These are phyloP conservation scores for Oryza meridionalis DNA, from an alignment of 176 grass and related monocot species.

Conservation along the genomic window DNA sequence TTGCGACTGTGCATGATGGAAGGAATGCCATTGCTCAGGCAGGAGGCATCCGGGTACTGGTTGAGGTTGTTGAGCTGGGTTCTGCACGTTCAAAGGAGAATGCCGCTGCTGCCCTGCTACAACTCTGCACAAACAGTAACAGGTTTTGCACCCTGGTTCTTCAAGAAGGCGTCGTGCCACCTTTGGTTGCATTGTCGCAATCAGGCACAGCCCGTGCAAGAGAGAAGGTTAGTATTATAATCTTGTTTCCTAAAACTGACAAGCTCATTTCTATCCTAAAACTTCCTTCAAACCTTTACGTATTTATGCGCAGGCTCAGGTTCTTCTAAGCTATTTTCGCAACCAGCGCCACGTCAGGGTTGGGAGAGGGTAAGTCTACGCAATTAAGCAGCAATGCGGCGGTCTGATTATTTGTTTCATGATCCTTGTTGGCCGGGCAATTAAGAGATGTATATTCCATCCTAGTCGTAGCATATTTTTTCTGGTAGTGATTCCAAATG, in stretches of 20 bases:
- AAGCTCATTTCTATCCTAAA: too few species aligned
- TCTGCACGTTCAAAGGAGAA: conserved; percentile 82
- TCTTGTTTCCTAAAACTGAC: not conserved
- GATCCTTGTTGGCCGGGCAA: not conserved
- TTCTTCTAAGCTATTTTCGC: conserved; percentile 79
- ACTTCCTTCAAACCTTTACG: not conserved
- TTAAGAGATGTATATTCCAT: conserved; percentile 3
- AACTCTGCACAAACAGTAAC: conserved; percentile 75
- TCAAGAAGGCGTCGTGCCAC: conserved; percentile 84
- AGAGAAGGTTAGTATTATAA: conserved; percentile 75
- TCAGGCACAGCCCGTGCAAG: conserved; percentile 84
- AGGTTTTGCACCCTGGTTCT: conserved; percentile 78
- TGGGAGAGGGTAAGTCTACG: not conserved
- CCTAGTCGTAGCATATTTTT: not conserved
- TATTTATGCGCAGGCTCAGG: conserved; percentile 63
- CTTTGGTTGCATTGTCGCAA: conserved; percentile 73
- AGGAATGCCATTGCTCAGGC: conserved; percentile 62
- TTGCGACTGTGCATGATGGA: conserved; percentile 73
- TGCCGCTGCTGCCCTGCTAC: conserved; percentile 70
- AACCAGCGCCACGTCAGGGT: conserved; percentile 64
- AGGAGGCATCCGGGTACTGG: conserved; percentile 67
- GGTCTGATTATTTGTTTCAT: not conserved
- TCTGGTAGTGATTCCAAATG: not conserved
- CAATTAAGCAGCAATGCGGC: not conserved
- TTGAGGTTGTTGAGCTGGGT: conserved; percentile 91